Evolutionary conservation across 805 yeast genomes (phyloP).

Genomic region (Hanseniaspora guilliermondii): DNA sequence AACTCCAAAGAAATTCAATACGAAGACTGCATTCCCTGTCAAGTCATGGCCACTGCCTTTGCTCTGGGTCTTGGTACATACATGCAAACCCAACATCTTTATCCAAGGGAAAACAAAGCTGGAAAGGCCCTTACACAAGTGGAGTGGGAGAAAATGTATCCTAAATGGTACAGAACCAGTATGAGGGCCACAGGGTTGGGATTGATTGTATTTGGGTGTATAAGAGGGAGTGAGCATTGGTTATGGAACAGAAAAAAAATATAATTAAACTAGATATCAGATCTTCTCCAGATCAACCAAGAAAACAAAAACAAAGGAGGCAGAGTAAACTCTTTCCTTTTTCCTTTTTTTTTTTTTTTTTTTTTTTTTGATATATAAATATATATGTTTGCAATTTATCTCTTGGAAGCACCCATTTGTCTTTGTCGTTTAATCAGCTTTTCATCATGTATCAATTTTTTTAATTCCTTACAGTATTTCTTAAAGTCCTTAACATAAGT

Average conservation of each 20-base stretch:
- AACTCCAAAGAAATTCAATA: conserved; percentile 29
- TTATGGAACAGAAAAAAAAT: conserved; percentile 31
- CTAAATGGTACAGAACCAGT: conserved; percentile 50
- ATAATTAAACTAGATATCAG: too few relatives aligned
- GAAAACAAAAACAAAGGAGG: too few relatives aligned
- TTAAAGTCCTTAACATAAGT: conserved; percentile 24
- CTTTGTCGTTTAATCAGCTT: conserved; percentile 25
- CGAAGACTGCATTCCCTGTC: conserved; percentile 56
- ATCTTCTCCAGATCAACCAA: too few relatives aligned
- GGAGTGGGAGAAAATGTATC: conserved; percentile 31
- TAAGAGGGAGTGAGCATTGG: conserved; percentile 54
- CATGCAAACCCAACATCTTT: conserved; percentile 39
- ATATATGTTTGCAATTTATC: too few relatives aligned
- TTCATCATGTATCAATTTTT: conserved; percentile 24
- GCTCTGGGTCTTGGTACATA: conserved; percentile 52
- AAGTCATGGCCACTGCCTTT: conserved; percentile 48
- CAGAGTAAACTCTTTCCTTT: too few relatives aligned
- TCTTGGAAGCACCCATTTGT: conserved; percentile 16
- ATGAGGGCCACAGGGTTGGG: conserved; percentile 44
- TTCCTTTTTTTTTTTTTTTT: too few relatives aligned
- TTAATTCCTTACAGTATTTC: conserved; percentile 33
- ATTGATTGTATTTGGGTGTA: conserved; percentile 44
- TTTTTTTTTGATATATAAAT: too few relatives aligned
- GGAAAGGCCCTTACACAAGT: conserved; percentile 19
- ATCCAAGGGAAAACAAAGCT: conserved; percentile 28